Evolutionary conservation across 202 grass and related monocot species (phyloP), one percentile per base, ranked within the genome.

Genomic region (Cymbopogon flexuosus): DNA sequence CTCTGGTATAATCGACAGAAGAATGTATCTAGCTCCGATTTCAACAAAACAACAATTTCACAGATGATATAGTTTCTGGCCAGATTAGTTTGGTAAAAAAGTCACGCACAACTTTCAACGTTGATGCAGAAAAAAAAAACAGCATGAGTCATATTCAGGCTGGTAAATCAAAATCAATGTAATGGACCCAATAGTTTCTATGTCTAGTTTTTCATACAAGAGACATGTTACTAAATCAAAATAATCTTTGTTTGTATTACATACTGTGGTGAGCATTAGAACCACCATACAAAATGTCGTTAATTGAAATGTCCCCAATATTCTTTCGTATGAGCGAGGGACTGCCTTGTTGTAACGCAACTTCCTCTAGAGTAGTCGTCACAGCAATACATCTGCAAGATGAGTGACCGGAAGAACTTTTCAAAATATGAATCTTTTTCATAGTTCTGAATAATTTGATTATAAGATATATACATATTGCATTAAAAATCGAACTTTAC

Each of bases 331-430:
- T 89, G 64, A 98, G 77, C 3, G 92, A 84, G 66, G 96, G 92
- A 78, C 66, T 73, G 37, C 87, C 86, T 89, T 95, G 76, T 52
- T 84, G 84, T 85, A 98, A 84, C 16, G 40, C 74, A 46, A 88
- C 87, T 84, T 91, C 88, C 37, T 81, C 86, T 86, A 98, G 80
- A 89, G 96, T 95, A 85, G 96, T 98, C 6, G 83, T 98, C 71
- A 98, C 92, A 75, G 92, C 92, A 80, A 98, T 92, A 84, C 96
- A 98, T 83, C 96, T 98, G 84, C 84, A 90, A 84, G 68, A 72
- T 76, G 69, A 36, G 86, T 72, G 47, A 76, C 49, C 68, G 47
- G 68, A 76, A 73, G 45, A 80, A 76, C 2, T 60, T 66, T 79
- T 52, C 22, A 78, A 58, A 59, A 77, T 62, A 43, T 39, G 34